These are phyloP conservation scores for Phyllosticta capitalensis DNA, from an alignment of 2,329 filamentous ascomycete species.

Conservation along the genomic window DNA sequence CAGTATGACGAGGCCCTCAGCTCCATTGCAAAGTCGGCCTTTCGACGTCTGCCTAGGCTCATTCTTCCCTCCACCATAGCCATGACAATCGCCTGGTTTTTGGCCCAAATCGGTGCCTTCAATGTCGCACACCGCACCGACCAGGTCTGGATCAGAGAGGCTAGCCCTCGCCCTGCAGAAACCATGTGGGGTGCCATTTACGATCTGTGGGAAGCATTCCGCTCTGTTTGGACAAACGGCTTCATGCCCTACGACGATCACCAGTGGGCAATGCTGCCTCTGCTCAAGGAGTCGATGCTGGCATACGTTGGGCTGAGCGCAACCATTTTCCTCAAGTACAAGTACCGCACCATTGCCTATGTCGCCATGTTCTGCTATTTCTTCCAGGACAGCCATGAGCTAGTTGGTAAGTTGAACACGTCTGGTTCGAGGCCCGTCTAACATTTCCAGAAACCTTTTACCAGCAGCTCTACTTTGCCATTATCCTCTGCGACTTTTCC, in stretches of 20 bases:
- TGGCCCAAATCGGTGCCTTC: conserved; percentile 42
- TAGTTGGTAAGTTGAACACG: conserved; percentile 32
- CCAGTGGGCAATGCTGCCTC: conserved; percentile 45
- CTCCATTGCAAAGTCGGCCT: conserved; percentile 44
- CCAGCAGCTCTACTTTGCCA: conserved; percentile 42
- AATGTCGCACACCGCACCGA: conserved; percentile 39
- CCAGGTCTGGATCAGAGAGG: conserved; percentile 43
- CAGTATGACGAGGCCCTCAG: conserved; percentile 36
- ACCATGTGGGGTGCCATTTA: conserved; percentile 37
- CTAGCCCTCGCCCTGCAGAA: conserved; percentile 36
- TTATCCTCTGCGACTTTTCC: conserved; percentile 43
- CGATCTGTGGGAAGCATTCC: conserved; percentile 36
- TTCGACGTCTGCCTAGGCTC: conserved; percentile 43
- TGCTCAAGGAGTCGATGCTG: conserved; percentile 42
- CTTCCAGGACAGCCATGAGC: conserved; percentile 35
- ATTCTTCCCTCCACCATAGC: conserved; percentile 45
- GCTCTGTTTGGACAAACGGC: conserved; percentile 41
- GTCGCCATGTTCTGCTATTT: conserved; percentile 40
- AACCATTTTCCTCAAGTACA: conserved; percentile 40
- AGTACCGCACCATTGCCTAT: conserved; percentile 38
- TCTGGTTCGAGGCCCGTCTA: not conserved
- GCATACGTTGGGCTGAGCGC: conserved; percentile 41
- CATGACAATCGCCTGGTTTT: conserved; percentile 40
- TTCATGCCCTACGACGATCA: conserved; percentile 46
- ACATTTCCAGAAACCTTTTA: conserved; percentile 41